Conservation (phyloP, 768 basidiomycete genomes). For the Hericium alpestre region DNA sequence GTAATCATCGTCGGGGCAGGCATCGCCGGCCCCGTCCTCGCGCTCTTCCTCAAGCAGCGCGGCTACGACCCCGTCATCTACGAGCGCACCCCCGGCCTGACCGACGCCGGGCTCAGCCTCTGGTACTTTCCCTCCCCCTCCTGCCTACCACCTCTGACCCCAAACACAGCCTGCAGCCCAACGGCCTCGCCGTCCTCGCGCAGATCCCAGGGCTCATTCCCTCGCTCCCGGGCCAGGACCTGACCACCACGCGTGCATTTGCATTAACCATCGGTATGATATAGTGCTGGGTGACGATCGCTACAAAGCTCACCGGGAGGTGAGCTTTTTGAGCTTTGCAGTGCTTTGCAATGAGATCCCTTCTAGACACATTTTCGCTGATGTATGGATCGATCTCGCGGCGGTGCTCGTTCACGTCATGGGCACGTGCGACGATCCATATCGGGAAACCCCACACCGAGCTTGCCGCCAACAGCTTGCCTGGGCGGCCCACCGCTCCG, state of each 20-base stretch:
- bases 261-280: too few species aligned
- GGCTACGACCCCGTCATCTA: slow-evolving; percentile 11
- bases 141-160: background rate
- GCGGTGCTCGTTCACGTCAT: background rate
- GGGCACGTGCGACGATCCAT: background rate
- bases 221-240: slow-evolving; percentile 1
- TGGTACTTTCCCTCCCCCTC: slow-evolving; percentile 1
- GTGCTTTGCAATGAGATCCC: too few species aligned
- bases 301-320: too few species aligned
- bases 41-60: slow-evolving; percentile 11
- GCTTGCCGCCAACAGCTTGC: background rate
- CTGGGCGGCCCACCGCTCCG: too few species aligned
- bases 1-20: slow-evolving; percentile 12
- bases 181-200: slow-evolving; percentile 9
- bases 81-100: slow-evolving; percentile 4
- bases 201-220: slow-evolving; percentile 4
- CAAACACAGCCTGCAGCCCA: slow-evolving; percentile 10
- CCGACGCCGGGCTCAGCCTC: slow-evolving; percentile 11
- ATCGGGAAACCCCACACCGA: background rate
- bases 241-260: background rate
- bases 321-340: too few species aligned
- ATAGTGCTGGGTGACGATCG: too few species aligned
- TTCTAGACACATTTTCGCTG: too few species aligned
- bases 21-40: slow-evolving; percentile 11
- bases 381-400: too few species aligned